Conservation (phyloP, 1,284 basidiomycete genomes). For the Wolfiporia cocos region DNA sequence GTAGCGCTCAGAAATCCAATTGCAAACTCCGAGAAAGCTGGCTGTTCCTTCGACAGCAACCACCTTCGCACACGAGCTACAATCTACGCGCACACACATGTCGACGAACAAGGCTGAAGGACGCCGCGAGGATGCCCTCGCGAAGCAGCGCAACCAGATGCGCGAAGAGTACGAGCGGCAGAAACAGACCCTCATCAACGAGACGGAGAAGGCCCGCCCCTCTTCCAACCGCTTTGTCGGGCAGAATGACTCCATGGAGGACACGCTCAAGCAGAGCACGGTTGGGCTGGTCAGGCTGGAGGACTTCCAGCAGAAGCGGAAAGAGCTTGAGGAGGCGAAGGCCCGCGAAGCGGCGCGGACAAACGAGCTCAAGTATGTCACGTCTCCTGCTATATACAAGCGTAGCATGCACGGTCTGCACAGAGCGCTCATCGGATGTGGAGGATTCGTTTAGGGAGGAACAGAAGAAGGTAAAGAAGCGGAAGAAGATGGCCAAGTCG, state of each 20-base stretch:
- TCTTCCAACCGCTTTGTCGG: constrained; percentile 87
- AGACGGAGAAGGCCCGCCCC: constrained; percentile 80
- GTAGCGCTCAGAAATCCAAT: too few species aligned
- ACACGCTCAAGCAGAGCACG: constrained; percentile 88
- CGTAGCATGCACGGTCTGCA: not conserved
- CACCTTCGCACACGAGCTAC: too few species aligned
- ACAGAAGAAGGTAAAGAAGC: constrained; percentile 85
- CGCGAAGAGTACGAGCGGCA: constrained; percentile 88
- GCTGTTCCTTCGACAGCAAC: too few species aligned
- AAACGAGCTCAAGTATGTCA: constrained; percentile 79
- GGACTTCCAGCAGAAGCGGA: constrained; percentile 87
- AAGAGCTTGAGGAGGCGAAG: constrained; percentile 90
- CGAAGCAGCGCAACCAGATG: constrained; percentile 77
- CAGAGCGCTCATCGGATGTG: constrained; percentile 63
- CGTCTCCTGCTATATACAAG: constrained; percentile 16
- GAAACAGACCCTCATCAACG: constrained; percentile 75
- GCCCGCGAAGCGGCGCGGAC: constrained; percentile 82
- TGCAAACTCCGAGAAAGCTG: too few species aligned
- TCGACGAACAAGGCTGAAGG: constrained; percentile 67
- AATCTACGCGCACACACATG: constrained; percentile 33
- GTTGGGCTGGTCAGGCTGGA: constrained; percentile 91
- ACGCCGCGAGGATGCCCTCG: constrained; percentile 71
- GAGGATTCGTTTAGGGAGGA: constrained; percentile 83
- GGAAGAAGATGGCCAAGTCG: constrained; percentile 77
- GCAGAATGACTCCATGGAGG: constrained; percentile 94